Base-by-base conservation (phyloP, 768 basidiomycete genomes). In the Tremella fuciformis region DNA sequence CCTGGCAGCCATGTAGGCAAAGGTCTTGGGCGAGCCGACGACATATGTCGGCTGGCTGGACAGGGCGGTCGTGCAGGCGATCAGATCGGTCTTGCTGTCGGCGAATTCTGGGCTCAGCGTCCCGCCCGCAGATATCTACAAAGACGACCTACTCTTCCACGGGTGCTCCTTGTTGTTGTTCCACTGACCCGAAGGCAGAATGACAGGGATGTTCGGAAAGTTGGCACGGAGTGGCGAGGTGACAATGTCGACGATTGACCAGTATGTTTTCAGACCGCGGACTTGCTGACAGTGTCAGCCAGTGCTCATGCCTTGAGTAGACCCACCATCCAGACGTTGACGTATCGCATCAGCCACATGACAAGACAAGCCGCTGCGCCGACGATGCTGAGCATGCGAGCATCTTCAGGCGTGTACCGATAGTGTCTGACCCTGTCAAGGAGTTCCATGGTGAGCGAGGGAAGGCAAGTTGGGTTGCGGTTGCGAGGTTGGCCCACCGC, bases 131-230 rank as follows among this genome's bases (percentile, higher is more conserved):
- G 29, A 11, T 34, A 50, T 15, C 21, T 2, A 25, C 48, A 34
- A 18, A 15, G 1, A 16, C 19, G 8, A 62, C 67, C 47, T 34
- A 66, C 67, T 69, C 18, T 59, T 49, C 60, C 61, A 69, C 1
- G 67, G 67, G 8, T 69, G 41, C 22, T 64, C 41, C 1, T 66
- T 26, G 11, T 62, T 69, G 25, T 52, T 60, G 2, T 56, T 37
- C 19, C 51, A 34, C 11, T 34, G 29, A 34, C 29, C 55, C 26
- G 53, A 48, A 26, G 65, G 67, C 34, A 52, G 53, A 18, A 69
- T 19, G 57, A 63, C 59, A 2, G 67, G 67, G 16, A 66, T 62
- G 51, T 66, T 62, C 44, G 65, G 64, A 6, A 66, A 16, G 16
- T 55, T 44, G 16, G 59, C 25, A 11, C 65, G 29, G 16, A 29